Evolutionary conservation across 2,329 filamentous ascomycete species (phyloP).

Genomic region (Monilinia aucupariae): DNA sequence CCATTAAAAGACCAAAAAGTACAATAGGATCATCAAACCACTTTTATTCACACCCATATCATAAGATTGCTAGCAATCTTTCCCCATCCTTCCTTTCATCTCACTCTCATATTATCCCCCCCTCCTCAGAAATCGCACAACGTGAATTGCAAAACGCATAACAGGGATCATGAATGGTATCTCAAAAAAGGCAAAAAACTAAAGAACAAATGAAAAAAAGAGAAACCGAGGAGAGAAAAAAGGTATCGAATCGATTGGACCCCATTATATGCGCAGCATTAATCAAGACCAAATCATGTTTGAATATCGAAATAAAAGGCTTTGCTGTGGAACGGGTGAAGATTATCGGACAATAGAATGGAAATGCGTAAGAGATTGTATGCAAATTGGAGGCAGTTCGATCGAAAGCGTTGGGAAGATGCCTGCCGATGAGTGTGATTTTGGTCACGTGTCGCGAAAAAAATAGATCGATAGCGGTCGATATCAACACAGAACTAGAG

Average conservation of each 20-base stretch:
- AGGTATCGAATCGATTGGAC: not conserved
- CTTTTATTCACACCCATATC: not conserved
- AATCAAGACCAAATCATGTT: slow-evolving; percentile 1
- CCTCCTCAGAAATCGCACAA: not conserved
- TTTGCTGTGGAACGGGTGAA: not conserved
- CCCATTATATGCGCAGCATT: slow-evolving; percentile 13
- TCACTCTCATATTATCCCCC: not conserved
- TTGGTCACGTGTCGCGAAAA: not conserved
- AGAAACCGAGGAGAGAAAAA: not conserved
- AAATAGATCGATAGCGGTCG: not conserved
- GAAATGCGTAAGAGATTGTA: not conserved
- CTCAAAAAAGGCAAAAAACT: slow-evolving; percentile 8
- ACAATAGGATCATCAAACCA: not conserved
- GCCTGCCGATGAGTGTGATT: not conserved
- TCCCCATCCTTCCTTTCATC: not conserved
- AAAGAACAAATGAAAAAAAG: not conserved
- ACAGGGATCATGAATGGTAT: slow-evolving; percentile 16
- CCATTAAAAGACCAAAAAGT: not conserved
- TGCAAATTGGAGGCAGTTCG: not conserved
- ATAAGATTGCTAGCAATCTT: not conserved
- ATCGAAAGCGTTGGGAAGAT: not conserved
- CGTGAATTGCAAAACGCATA: not conserved
- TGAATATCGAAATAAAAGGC: not conserved
- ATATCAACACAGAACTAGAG: not conserved
- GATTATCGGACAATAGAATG: slow-evolving; percentile 9